A percentile compares a stretch with the other conserved stretches of the same genome.
phyloP scores from a whole-genome alignment of 208 protist genomes.

The Acanthamoeba culbertsoni region DNA sequence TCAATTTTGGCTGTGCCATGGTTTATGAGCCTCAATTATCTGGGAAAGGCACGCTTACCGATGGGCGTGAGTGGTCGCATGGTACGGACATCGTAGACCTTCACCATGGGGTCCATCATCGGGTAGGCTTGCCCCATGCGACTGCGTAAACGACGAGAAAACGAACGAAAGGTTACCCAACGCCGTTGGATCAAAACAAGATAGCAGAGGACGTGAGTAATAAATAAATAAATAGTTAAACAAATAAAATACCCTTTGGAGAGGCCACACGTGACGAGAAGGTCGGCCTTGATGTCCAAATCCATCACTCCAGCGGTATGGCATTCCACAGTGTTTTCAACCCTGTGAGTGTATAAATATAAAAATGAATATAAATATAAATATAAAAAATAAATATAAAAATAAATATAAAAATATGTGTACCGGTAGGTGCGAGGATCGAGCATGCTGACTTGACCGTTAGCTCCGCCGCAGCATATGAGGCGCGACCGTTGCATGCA shows the following conservation, averaged over 20 bases:
- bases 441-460: conserved; percentile 12
- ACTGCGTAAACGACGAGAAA: too few relatives aligned
- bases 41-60: background rate
- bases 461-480: background rate
- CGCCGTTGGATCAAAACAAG: background rate
- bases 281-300: conserved; percentile 46
- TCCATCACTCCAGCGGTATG: background rate
- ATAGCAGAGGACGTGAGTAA: background rate
- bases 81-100: conserved; percentile 68
- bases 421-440: conserved; percentile 18
- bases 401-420: background rate
- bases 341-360: background rate
- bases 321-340: conserved; percentile 3
- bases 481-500: conserved; percentile 20
- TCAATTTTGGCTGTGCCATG: too few relatives aligned
- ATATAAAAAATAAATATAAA: background rate
- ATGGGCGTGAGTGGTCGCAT: conserved; percentile 18
- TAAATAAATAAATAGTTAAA: background rate
- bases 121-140: conserved; percentile 8
- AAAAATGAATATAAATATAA: background rate
- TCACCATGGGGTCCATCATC: conserved; percentile 53
- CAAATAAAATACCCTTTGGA: background rate
- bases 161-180: too few relatives aligned
- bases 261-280: conserved; percentile 25
- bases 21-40: too few relatives aligned